Base-by-base conservation (phyloP, 805 yeast species). In the Yarrowia yakushimensis region DNA sequence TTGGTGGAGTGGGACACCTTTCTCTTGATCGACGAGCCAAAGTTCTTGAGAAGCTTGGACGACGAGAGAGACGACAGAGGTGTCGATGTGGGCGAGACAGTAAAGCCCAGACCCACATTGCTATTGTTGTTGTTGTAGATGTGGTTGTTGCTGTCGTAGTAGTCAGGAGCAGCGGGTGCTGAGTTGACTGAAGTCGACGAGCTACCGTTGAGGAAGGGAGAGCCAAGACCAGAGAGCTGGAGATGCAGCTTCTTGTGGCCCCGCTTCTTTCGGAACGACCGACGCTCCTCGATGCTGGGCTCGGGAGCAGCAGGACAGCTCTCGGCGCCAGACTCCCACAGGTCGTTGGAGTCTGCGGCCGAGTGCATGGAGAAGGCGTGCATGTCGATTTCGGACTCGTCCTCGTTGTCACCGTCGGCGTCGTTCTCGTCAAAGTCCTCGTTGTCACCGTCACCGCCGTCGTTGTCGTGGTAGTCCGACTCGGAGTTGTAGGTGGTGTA, bases 291-390 rank as follows among this genome's bases (percentile, higher is more conserved):
- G 30, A 55, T 55, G 36, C 48, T 55, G 37, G 61, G 61, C 39
- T 28, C 48, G 30, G 48, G 46, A 15, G 48, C 61, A 2, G 48
- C 61, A 20, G 46, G 48, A 31, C 48, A 55, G 22, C 48, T 39
- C 15, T 55, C 61, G 6, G 61, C 48, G 2, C 61, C 61, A 18
- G 61, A 55, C 30, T 55, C 61, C 61, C 61, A 55, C 37, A 55
- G 48, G 15, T 55, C 61, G 30, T 55, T 41, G 22, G 34, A 39
- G 39, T 39, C 48, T 2, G 61, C 36, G 5, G 48, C 48, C 11
- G 60, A 30, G 23, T 52, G 36, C 59, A 52, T 52, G 13, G 59
- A 34, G 39, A 55, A 55, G 27, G 61, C 61, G 13, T 52, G 43
- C 36, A 39, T 28, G 39, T 55, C 61, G 48, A 55, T 55, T 39